phyloP scores from a whole-genome alignment of 192 early-diverging fungal species.

The Diversispora epigaea region DNA sequence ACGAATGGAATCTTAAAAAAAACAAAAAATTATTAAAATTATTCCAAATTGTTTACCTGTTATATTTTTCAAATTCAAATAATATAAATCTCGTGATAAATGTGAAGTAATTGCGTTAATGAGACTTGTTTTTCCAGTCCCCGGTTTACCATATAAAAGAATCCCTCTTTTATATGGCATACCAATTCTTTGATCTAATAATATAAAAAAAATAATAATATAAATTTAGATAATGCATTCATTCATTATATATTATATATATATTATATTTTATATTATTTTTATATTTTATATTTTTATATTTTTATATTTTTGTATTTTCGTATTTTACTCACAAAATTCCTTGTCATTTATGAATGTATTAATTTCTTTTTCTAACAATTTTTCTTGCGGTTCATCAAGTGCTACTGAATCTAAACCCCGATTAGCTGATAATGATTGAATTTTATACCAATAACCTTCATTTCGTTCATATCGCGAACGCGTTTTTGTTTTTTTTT shows the following conservation, averaged over 20 bases:
- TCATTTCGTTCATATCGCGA: conserved; percentile 17
- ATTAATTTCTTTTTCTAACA: conserved; percentile 48
- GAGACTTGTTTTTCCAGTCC: conserved; percentile 46
- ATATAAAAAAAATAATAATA: too few relatives aligned
- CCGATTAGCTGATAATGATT: conserved; percentile 19
- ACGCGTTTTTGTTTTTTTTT: not conserved
- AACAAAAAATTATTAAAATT: too few relatives aligned
- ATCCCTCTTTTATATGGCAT: conserved; percentile 60
- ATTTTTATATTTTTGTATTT: too few relatives aligned
- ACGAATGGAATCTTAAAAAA: too few relatives aligned
- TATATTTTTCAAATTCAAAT: conserved; percentile 39
- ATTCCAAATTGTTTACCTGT: too few relatives aligned
- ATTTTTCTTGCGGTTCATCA: conserved; percentile 47
- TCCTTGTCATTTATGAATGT: conserved; percentile 53
- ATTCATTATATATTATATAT: not conserved
- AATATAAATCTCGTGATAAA: conserved; percentile 40
- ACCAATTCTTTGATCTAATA: conserved; percentile 50
- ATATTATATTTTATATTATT: not conserved
- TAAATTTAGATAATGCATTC: not conserved
- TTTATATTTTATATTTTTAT: too few relatives aligned
- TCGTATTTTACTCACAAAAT: conserved; percentile 38
- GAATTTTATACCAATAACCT: conserved; percentile 3
- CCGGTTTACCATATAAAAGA: conserved; percentile 40
- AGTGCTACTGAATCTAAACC: conserved; percentile 57
- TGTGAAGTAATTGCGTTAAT: conserved; percentile 43